Conservation (phyloP, 1,284 basidiomycete genomes). For the Afroboletus lepidellus region DNA sequence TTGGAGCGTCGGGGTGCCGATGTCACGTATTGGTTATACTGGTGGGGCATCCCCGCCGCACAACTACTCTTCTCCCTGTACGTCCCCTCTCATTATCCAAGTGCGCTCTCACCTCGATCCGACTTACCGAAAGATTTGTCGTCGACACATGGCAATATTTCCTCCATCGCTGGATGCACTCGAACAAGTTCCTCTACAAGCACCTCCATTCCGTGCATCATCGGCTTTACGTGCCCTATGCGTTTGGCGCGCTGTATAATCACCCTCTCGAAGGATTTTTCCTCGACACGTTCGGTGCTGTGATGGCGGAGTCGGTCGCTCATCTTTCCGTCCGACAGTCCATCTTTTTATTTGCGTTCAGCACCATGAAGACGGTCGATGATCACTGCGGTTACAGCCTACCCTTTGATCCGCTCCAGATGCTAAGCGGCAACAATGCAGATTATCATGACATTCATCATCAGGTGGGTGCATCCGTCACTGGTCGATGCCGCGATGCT, state of each 20-base stretch:
- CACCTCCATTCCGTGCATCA: constrained; percentile 95
- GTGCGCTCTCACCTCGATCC: constrained; percentile 2
- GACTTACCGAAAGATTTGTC: constrained; percentile 64
- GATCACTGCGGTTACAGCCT: constrained; percentile 95
- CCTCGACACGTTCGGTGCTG: constrained; percentile 85
- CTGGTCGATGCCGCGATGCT: neutral
- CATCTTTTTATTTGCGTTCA: constrained; percentile 81
- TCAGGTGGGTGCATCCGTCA: constrained; percentile 54
- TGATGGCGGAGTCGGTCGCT: constrained; percentile 69
- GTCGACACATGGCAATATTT: constrained; percentile 99
- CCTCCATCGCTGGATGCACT: constrained; percentile 90
- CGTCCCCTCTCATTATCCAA: constrained; percentile 37
- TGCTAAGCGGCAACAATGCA: constrained; percentile 89
- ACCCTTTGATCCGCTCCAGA: constrained; percentile 87
- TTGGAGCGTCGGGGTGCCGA: constrained; percentile 48
- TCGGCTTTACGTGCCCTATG: constrained; percentile 94
- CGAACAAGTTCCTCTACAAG: constrained; percentile 89
- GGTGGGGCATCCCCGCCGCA: constrained; percentile 86
- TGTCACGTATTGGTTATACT: constrained; percentile 76
- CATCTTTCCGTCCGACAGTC: constrained; percentile 82
- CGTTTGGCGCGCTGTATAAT: constrained; percentile 97
- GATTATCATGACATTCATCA: constrained; percentile 99
- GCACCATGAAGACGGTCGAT: constrained; percentile 93
- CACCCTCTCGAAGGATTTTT: constrained; percentile 94
- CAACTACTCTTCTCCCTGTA: constrained; percentile 87